phyloP scores from a whole-genome alignment of 257 asterid genomes.

The Solanum neorickii region DNA sequence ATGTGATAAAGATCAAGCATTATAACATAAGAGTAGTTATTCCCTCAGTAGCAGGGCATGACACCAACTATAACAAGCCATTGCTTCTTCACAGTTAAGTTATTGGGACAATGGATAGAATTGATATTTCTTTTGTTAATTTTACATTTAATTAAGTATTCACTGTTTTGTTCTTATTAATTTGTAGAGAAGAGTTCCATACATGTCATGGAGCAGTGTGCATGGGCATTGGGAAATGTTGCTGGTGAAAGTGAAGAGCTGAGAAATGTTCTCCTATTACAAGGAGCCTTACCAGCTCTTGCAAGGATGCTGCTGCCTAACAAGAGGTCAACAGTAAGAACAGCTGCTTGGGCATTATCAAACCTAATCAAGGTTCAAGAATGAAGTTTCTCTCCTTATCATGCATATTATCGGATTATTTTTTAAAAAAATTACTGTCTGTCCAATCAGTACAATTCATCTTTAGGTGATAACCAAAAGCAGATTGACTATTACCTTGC shows the following conservation, averaged over 20 bases:
- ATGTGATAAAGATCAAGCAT: neutral
- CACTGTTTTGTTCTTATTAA: neutral
- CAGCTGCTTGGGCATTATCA: conserved; percentile 99
- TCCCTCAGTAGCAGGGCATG: neutral
- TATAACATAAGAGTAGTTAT: neutral
- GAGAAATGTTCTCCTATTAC: conserved; percentile 62
- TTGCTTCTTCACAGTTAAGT: neutral
- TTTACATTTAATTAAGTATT: neutral
- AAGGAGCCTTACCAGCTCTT: conserved; percentile 87
- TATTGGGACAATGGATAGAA: neutral
- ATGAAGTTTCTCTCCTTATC: neutral
- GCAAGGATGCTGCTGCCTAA: conserved; percentile 85
- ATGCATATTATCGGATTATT: neutral
- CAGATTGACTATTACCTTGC: neutral
- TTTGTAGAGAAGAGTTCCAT: conserved; percentile 63
- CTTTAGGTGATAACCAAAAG: neutral
- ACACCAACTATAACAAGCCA: neutral
- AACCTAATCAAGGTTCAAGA: conserved; percentile 79
- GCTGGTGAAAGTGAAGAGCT: conserved; percentile 95
- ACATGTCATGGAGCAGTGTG: conserved; percentile 96
- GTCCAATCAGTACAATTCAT: neutral
- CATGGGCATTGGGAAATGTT: conserved; percentile 98
- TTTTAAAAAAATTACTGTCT: neutral
- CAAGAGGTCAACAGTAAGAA: conserved; percentile 95
- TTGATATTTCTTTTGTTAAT: neutral